Evolutionary conservation across 345 rosid species (phyloP).

Genomic region (Eucalyptus brandiana): DNA sequence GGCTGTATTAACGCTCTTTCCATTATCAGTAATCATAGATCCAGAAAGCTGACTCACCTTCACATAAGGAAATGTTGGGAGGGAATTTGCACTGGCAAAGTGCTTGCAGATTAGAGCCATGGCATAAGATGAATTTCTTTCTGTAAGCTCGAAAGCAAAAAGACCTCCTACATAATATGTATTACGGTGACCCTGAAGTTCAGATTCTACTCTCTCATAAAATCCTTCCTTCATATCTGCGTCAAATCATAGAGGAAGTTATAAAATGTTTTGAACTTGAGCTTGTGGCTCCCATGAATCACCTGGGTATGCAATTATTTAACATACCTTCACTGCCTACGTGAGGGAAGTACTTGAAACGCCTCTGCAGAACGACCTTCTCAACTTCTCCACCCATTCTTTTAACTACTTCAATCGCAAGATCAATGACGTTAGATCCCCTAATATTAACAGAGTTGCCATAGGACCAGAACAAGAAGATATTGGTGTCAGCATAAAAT

Average conservation of each 20-base stretch:
- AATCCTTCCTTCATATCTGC: constrained; percentile 65
- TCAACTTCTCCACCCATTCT: constrained; percentile 42
- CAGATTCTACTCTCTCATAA: constrained; percentile 35
- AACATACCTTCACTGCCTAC: constrained; percentile 46
- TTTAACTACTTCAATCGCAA: constrained; percentile 22
- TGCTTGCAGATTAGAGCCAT: constrained; percentile 53
- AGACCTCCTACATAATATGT: constrained; percentile 62
- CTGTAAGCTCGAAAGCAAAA: constrained; percentile 60
- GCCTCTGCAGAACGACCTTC: constrained; percentile 35
- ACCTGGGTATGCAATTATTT: neutral
- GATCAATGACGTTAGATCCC: constrained; percentile 29
- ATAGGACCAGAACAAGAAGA: constrained; percentile 66
- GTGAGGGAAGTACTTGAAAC: constrained; percentile 62
- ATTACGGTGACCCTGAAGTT: constrained; percentile 51
- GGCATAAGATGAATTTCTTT: constrained; percentile 59
- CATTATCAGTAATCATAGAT: neutral
- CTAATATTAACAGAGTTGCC: constrained; percentile 31
- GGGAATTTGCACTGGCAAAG: constrained; percentile 25
- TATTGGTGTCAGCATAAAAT: constrained; percentile 49
- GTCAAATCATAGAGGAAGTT: neutral
- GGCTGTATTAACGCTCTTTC: neutral
- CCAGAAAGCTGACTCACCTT: constrained; percentile 21
- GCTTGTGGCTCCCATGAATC: neutral
- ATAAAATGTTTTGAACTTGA: neutral
- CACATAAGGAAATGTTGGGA: constrained; percentile 34